Conservation (phyloP, 2,329 filamentous ascomycete genomes). For the Metarhizium album region DNA sequence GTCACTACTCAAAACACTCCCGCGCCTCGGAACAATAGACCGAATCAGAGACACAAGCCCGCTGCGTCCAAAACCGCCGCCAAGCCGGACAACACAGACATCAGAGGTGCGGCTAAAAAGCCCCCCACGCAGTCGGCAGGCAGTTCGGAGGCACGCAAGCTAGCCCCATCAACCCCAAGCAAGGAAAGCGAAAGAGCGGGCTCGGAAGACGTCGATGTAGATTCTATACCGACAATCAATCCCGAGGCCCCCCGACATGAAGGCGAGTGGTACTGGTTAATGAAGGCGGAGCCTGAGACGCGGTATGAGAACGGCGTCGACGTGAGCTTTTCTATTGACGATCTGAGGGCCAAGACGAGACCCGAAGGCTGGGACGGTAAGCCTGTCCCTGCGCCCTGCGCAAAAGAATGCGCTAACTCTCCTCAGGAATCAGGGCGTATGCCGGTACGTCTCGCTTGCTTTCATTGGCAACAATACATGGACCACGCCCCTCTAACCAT, state of each 20-base stretch:
- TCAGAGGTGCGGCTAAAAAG: too few relatives aligned
- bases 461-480: background rate
- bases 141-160: background rate
- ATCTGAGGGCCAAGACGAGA: slow-evolving; percentile 58
- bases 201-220: slow-evolving; percentile 20
- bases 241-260: slow-evolving; percentile 28
- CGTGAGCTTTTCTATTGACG: slow-evolving; percentile 90
- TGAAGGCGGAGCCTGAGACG: slow-evolving; percentile 83
- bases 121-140: background rate
- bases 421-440: slow-evolving; percentile 37
- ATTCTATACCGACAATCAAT: slow-evolving; percentile 26
- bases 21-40: background rate
- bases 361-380: slow-evolving; percentile 89
- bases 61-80: background rate
- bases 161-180: background rate
- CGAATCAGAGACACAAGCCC: background rate
- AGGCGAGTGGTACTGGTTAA: slow-evolving; percentile 56
- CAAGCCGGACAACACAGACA: background rate
- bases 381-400: slow-evolving; percentile 15
- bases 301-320: slow-evolving; percentile 79
- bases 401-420: background rate
- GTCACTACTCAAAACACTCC: too few relatives aligned
- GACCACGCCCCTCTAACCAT: background rate
- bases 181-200: slow-evolving; percentile 4
- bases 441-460: slow-evolving; percentile 22